Evolutionary conservation across 768 basidiomycete species (phyloP).

Genomic region (Nevesoporus exiguus): DNA sequence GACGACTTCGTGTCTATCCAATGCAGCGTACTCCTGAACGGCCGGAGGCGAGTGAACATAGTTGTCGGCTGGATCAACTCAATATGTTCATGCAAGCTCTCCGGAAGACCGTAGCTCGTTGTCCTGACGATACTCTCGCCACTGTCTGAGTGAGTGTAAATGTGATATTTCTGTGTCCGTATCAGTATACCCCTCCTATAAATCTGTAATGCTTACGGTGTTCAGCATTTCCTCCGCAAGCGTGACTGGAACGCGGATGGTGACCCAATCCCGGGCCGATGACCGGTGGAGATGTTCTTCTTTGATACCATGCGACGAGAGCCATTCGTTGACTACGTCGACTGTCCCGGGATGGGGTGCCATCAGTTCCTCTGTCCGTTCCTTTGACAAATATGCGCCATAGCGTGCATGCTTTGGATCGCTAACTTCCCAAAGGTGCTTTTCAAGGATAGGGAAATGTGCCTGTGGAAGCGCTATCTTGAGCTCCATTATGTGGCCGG

Average conservation of each 20-base stretch:
- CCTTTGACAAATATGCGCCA: constrained; percentile 57
- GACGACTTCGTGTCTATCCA: constrained; percentile 17
- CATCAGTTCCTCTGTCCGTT: constrained; percentile 59
- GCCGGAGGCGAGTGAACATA: constrained; percentile 51
- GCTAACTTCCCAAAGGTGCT: constrained; percentile 55
- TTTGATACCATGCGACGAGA: constrained; percentile 50
- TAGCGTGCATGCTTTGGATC: constrained; percentile 54
- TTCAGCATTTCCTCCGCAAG: constrained; percentile 69
- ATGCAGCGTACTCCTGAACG: constrained; percentile 40
- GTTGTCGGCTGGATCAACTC: constrained; percentile 74
- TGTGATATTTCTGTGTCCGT: background rate
- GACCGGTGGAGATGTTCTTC: constrained; percentile 50
- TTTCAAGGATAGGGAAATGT: constrained; percentile 47
- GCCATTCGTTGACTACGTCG: constrained; percentile 57
- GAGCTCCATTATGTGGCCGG: constrained; percentile 47
- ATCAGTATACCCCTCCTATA: background rate
- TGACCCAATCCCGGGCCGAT: constrained; percentile 69
- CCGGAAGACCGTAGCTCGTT: constrained; percentile 65
- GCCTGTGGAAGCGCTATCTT: constrained; percentile 57
- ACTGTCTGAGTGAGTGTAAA: constrained; percentile 37
- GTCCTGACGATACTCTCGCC: constrained; percentile 61
- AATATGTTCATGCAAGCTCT: constrained; percentile 53
- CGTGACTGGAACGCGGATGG: constrained; percentile 51
- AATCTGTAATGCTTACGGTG: constrained; percentile 42
- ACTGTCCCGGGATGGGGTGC: constrained; percentile 55